Evolutionary conservation across 2,329 filamentous ascomycete genomes (phyloP).

Genomic region (Ilyonectria mors-panacis): DNA sequence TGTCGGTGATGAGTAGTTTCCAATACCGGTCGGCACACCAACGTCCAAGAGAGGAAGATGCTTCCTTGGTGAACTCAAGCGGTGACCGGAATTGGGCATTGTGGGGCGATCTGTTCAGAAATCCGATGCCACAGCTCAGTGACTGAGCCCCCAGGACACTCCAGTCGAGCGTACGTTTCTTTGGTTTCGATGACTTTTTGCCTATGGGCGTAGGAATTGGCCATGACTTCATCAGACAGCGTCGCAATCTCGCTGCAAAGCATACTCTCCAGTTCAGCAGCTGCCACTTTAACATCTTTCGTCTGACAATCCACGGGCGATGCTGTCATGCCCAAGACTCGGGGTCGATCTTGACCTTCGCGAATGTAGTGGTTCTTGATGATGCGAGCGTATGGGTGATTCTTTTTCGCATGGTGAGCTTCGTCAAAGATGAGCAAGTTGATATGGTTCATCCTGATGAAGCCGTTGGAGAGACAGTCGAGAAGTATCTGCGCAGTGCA

Average conservation of each 20-base stretch:
- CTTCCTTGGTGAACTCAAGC: constrained; percentile 72
- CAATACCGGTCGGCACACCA: constrained; percentile 92
- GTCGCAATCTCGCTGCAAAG: constrained; percentile 90
- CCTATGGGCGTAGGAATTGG: constrained; percentile 40
- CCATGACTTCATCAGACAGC: constrained; percentile 59
- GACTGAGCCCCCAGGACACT: constrained; percentile 62
- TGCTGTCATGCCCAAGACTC: constrained; percentile 96
- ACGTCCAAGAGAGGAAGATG: constrained; percentile 78
- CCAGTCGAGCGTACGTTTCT: constrained; percentile 61
- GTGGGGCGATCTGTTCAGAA: constrained; percentile 56
- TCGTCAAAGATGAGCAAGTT: constrained; percentile 96
- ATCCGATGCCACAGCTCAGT: constrained; percentile 77
- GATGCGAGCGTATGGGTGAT: constrained; percentile 90
- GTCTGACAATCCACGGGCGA: constrained; percentile 90
- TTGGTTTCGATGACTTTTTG: constrained; percentile 69
- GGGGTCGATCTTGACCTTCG: constrained; percentile 70
- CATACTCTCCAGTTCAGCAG: constrained; percentile 80
- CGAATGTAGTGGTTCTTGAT: constrained; percentile 87
- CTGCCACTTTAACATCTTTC: constrained; percentile 76
- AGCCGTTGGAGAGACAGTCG: constrained; percentile 83
- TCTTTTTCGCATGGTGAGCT: constrained; percentile 95
- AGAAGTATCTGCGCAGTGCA: constrained; percentile 92
- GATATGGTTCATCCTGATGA: constrained; percentile 84
- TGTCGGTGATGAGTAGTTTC: constrained; percentile 77
- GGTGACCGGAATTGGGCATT: constrained; percentile 67